These are phyloP conservation scores for Paraphaeosphaeria minitans DNA, from an alignment of 2,329 filamentous ascomycete genomes.

Conservation along the genomic window DNA sequence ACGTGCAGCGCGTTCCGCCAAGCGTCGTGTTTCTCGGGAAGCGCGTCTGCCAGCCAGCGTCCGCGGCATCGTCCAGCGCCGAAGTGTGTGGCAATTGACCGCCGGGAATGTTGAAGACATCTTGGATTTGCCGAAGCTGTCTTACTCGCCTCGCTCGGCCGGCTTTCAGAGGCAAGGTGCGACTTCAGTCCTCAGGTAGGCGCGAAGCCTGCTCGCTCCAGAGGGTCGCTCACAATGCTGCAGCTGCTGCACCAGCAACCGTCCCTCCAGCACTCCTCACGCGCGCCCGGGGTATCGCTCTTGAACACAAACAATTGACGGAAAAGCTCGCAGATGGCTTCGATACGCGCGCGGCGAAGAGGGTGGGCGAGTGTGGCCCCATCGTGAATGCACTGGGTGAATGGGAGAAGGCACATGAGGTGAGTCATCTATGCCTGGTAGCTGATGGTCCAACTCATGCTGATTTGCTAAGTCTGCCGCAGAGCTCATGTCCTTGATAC, in stretches of 20 bases:
- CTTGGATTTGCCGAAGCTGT: slow-evolving; percentile 56
- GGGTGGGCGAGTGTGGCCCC: slow-evolving; percentile 60
- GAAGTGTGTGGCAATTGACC: slow-evolving; percentile 12
- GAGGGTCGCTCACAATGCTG: slow-evolving; percentile 16
- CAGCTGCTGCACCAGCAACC: slow-evolving; percentile 32
- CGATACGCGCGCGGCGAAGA: slow-evolving; percentile 62
- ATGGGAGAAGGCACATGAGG: slow-evolving; percentile 64
- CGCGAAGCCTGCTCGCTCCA: background rate
- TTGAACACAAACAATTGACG: slow-evolving; percentile 61
- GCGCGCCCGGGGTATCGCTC: slow-evolving; percentile 60
- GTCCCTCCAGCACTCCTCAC: slow-evolving; percentile 62
- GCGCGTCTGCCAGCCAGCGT: slow-evolving; percentile 24
- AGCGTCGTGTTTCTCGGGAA: slow-evolving; percentile 23
- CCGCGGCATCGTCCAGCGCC: background rate
- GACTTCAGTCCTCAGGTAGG: slow-evolving; percentile 15
- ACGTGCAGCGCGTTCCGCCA: slow-evolving; percentile 33
- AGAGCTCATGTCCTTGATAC: slow-evolving; percentile 78
- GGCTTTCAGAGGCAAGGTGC: slow-evolving; percentile 25
- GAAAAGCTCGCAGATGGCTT: slow-evolving; percentile 60
- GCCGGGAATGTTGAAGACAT: slow-evolving; percentile 45
- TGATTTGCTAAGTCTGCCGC: slow-evolving; percentile 54
- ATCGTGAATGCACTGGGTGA: slow-evolving; percentile 59
- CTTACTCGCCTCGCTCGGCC: slow-evolving; percentile 48
- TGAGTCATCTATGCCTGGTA: slow-evolving; percentile 32
- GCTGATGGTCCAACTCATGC: slow-evolving; percentile 3